A percentile compares a stretch with the other conserved stretches of the same genome.
These are phyloP conservation scores for Xylaria nigripes DNA, from an alignment of 495 filamentous ascomycete genomes.

Conservation along the genomic window DNA sequence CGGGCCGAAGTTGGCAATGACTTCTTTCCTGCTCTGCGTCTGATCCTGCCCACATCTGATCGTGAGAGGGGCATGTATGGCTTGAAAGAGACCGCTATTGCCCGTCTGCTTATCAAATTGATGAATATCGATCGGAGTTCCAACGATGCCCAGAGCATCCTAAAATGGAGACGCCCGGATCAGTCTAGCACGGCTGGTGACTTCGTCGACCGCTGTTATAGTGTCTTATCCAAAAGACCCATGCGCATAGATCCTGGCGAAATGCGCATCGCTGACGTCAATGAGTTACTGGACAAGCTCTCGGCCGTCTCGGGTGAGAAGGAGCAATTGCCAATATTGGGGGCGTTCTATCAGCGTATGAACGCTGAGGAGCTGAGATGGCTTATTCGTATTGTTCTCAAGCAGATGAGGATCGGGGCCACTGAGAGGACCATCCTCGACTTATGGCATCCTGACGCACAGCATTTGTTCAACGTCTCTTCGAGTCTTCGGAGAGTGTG, in stretches of 20 bases:
- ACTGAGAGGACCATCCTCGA: constrained; percentile 88
- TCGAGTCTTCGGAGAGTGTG: constrained; percentile 85
- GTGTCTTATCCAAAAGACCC: constrained; percentile 76
- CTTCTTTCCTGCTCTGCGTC: constrained; percentile 84
- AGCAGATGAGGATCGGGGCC: constrained; percentile 97
- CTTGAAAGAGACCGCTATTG: constrained; percentile 86
- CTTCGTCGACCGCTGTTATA: constrained; percentile 79
- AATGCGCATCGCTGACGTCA: constrained; percentile 83
- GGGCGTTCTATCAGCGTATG: constrained; percentile 81
- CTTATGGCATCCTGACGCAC: constrained; percentile 89
- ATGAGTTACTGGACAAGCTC: constrained; percentile 73
- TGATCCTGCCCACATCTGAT: constrained; percentile 92
- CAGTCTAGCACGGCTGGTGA: constrained; percentile 62
- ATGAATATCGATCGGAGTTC: constrained; percentile 90
- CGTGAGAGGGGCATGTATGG: constrained; percentile 90
- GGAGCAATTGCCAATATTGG: constrained; percentile 69
- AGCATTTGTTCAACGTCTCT: constrained; percentile 82
- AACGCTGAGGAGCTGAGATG: constrained; percentile 89
- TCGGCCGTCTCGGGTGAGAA: constrained; percentile 69
- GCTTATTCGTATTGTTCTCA: constrained; percentile 88
- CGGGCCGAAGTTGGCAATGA: constrained; percentile 79
- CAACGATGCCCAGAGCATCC: constrained; percentile 73
- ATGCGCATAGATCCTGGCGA: constrained; percentile 66
- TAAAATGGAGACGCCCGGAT: constrained; percentile 92
- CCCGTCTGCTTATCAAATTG: constrained; percentile 76